A percentile compares a stretch with the other conserved stretches of the same genome.
These are phyloP conservation scores for Penstemon newberryi DNA, from an alignment of 257 asterid genomes.

Conservation along the genomic window DNA sequence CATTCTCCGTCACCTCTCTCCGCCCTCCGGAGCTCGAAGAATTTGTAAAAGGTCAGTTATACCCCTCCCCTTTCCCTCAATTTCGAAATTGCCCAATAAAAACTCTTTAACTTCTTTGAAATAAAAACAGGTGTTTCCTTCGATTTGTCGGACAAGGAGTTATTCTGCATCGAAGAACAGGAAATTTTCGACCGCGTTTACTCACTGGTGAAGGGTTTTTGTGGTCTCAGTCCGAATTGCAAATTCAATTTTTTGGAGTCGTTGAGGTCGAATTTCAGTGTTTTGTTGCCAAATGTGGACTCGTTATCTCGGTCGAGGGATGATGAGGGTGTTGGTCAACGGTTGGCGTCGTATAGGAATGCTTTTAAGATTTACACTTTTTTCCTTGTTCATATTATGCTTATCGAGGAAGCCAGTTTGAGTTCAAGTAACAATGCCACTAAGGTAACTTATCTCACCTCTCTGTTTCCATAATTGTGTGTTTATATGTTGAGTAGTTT, in stretches of 20 bases:
- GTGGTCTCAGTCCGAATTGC: slow-evolving; percentile 49
- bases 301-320: slow-evolving; percentile 49
- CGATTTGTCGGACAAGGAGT: slow-evolving; percentile 88
- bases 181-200: slow-evolving; percentile 80
- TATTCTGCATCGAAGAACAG: slow-evolving; percentile 88
- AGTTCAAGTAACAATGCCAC: slow-evolving; percentile 39
- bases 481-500: not conserved
- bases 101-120: slow-evolving; percentile 4
- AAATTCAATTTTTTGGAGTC: slow-evolving; percentile 84
- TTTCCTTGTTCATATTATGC: slow-evolving; percentile 74
- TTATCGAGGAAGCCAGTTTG: slow-evolving; percentile 59
- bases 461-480: not conserved
- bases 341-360: slow-evolving; percentile 68
- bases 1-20: slow-evolving; percentile 44
- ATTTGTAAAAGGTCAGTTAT: slow-evolving; percentile 71
- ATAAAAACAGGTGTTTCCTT: slow-evolving; percentile 59
- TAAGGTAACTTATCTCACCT: slow-evolving; percentile 45
- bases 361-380: slow-evolving; percentile 88
- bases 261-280: slow-evolving; percentile 88
- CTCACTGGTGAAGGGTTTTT: slow-evolving; percentile 76
- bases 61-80: slow-evolving; percentile 3
- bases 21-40: slow-evolving; percentile 78
- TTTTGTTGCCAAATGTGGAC: slow-evolving; percentile 81
- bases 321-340: slow-evolving; percentile 45
- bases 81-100: not conserved